A percentile compares a stretch with the other conserved stretches of the same genome.
These are phyloP conservation scores for Veloporphyrellus conicus DNA, from an alignment of 1,284 basidiomycete species.

Conservation along the genomic window DNA sequence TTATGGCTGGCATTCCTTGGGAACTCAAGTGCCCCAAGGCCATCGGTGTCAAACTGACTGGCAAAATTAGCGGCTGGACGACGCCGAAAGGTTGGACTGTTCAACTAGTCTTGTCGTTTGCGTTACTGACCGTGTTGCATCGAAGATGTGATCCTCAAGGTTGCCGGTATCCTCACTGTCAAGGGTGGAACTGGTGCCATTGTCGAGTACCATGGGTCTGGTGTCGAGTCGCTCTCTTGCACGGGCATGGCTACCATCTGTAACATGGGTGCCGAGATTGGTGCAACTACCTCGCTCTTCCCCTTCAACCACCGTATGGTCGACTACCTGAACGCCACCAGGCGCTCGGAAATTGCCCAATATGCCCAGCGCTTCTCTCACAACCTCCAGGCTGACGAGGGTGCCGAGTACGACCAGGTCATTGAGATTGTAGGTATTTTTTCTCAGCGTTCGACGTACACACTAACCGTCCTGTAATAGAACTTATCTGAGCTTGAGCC, in stretches of 20 bases:
- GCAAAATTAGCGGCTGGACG: constrained; percentile 95
- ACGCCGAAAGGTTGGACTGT: constrained; percentile 78
- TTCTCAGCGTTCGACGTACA: neutral
- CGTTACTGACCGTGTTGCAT: constrained; percentile 7
- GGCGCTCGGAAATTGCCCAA: constrained; percentile 81
- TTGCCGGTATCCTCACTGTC: constrained; percentile 95
- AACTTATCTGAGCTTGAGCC: constrained; percentile 97
- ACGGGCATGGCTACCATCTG: constrained; percentile 99
- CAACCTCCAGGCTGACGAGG: constrained; percentile 88
- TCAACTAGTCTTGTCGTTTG: neutral
- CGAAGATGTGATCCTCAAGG: constrained; percentile 92
- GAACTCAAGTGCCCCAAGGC: constrained; percentile 99
- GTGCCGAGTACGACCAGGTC: constrained; percentile 90
- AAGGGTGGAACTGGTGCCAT: constrained; percentile 98
- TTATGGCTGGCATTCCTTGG: constrained; percentile 97
- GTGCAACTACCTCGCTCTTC: constrained; percentile 98
- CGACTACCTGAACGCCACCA: constrained; percentile 91
- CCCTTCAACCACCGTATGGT: constrained; percentile 96
- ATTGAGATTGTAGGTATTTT: constrained; percentile 78
- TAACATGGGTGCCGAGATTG: constrained; percentile 99
- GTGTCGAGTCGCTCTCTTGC: constrained; percentile 94
- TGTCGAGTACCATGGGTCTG: constrained; percentile 90
- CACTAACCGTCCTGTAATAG: constrained; percentile 34
- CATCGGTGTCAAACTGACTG: constrained; percentile 95
- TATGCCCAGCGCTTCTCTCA: constrained; percentile 89